phyloP scores from a whole-genome alignment of 1,284 basidiomycete genomes.

The Ustilago trichophora region DNA sequence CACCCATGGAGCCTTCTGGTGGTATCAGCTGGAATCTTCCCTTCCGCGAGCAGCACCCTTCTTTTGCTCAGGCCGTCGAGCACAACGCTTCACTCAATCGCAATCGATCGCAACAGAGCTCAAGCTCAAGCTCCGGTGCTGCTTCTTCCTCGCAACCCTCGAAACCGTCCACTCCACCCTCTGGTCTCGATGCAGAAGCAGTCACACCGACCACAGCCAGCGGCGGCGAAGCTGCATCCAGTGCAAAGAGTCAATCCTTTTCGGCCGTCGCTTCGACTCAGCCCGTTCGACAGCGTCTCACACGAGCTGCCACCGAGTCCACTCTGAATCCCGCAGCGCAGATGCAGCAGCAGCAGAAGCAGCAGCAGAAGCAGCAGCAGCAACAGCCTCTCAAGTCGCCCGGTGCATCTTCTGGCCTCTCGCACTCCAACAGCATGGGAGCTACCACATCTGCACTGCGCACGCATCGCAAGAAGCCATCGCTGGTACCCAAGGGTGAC shows the following conservation, averaged over 20 bases:
- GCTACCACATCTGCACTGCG: not conserved
- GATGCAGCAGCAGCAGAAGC: not conserved
- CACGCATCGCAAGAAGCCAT: constrained; percentile 17
- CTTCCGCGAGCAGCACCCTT: constrained; percentile 25
- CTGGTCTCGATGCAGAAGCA: not conserved
- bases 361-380: constrained; percentile 1
- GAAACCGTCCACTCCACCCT: not conserved
- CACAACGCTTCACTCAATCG: constrained; percentile 10
- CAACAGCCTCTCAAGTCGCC: not conserved
- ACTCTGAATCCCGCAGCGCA: constrained; percentile 7
- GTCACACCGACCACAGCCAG: constrained; percentile 1
- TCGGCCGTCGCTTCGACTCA: constrained; percentile 3
- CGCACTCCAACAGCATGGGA: constrained; percentile 14
- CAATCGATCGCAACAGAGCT: constrained; percentile 16
- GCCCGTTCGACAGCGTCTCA: constrained; percentile 21
- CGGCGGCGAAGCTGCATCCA: not conserved
- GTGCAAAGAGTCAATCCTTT: constrained; percentile 29
- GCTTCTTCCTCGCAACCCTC: constrained; percentile 8
- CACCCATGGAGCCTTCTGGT: constrained; percentile 18
- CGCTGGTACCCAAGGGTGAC: constrained; percentile 25
- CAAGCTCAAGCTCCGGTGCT: constrained; percentile 9
- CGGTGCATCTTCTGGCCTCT: not conserved
- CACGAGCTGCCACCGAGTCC: constrained; percentile 27
- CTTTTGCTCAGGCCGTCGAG: constrained; percentile 24
- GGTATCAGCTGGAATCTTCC: constrained; percentile 24